Evolutionary conservation across 371 early-diverging fungal genomes (phyloP).

Genomic region (Mucor ambiguus): DNA sequence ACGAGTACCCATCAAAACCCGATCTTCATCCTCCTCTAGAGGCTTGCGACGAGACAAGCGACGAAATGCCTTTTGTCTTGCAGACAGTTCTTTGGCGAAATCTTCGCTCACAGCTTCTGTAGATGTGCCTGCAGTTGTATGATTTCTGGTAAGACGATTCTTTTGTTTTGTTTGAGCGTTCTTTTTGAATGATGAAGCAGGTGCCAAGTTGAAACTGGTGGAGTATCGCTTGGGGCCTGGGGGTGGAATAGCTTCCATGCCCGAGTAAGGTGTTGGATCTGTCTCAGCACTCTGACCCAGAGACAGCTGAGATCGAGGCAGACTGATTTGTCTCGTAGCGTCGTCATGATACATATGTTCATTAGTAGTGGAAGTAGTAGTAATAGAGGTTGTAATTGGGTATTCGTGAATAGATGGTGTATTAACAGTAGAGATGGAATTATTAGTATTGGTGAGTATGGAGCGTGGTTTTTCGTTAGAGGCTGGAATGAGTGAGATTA

Average conservation of each 20-base stretch:
- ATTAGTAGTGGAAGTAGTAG: constrained; percentile 4
- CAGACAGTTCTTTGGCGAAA: constrained; percentile 32
- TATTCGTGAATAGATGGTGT: constrained; percentile 15
- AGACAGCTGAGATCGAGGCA: constrained; percentile 20
- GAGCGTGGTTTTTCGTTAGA: constrained; percentile 22
- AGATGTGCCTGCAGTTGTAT: constrained; percentile 1
- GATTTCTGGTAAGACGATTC: constrained; percentile 11
- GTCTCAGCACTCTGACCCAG: constrained; percentile 18
- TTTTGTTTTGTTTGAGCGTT: constrained; percentile 15
- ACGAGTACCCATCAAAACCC: constrained; percentile 59
- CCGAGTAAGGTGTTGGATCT: constrained; percentile 23
- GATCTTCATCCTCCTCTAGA: constrained; percentile 34
- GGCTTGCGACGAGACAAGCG: constrained; percentile 31
- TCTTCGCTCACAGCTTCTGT: constrained; percentile 24
- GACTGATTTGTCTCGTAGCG: constrained; percentile 5
- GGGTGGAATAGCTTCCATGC: not conserved
- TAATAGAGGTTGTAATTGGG: not conserved
- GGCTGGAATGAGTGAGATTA: constrained; percentile 17
- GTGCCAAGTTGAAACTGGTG: constrained; percentile 25
- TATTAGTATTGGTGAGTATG: not conserved
- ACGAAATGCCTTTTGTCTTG: constrained; percentile 35
- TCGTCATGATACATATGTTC: not conserved
- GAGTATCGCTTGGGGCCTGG: constrained; percentile 22
- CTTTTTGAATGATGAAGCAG: constrained; percentile 21
- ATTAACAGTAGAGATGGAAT: not conserved